A percentile compares a stretch with the other conserved stretches of the same genome.
phyloP scores from a whole-genome alignment of 2,329 filamentous ascomycete genomes.

The Claviceps sorghi region DNA sequence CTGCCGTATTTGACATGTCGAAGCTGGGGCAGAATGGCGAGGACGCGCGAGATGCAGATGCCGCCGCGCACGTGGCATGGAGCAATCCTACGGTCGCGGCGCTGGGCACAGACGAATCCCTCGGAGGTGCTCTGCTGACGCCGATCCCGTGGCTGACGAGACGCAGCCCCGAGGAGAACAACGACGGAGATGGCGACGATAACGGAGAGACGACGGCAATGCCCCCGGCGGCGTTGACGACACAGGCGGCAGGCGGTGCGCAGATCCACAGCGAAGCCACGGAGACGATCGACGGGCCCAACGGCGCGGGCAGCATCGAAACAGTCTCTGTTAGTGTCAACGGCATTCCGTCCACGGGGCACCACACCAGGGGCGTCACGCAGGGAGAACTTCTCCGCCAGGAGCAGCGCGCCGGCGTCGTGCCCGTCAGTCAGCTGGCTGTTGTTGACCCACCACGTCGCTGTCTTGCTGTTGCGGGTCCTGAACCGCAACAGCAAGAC shows the following conservation, averaged over 20 bases:
- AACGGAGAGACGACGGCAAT: conserved; percentile 11
- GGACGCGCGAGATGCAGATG: conserved; percentile 6
- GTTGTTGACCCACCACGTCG: too few relatives aligned
- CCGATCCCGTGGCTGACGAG: conserved; percentile 77
- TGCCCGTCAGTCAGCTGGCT: conserved; percentile 55
- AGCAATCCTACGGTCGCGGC: conserved; percentile 30
- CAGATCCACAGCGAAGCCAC: conserved; percentile 56
- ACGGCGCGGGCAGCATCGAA: conserved; percentile 65
- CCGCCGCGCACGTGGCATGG: conserved; percentile 27
- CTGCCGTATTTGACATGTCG: conserved; percentile 44
- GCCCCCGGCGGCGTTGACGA: background rate
- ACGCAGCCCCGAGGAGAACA: conserved; percentile 17
- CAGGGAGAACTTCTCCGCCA: conserved; percentile 77
- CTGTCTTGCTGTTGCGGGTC: too few relatives aligned
- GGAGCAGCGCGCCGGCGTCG: conserved; percentile 69
- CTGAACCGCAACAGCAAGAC: too few relatives aligned
- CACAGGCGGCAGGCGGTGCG: conserved; percentile 15
- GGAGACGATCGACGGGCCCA: conserved; percentile 68
- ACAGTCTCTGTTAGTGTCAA: conserved; percentile 67
- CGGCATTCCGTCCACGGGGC: conserved; percentile 42
- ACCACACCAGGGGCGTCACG: conserved; percentile 45
- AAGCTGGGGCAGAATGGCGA: conserved; percentile 48
- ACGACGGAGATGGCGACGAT: conserved; percentile 6
- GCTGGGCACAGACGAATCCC: conserved; percentile 71
- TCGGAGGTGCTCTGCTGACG: conserved; percentile 81